Evolutionary conservation across 257 asterid species (phyloP), one percentile per base, ranked within the genome.

Genomic region (Nicotiana paniculata): DNA sequence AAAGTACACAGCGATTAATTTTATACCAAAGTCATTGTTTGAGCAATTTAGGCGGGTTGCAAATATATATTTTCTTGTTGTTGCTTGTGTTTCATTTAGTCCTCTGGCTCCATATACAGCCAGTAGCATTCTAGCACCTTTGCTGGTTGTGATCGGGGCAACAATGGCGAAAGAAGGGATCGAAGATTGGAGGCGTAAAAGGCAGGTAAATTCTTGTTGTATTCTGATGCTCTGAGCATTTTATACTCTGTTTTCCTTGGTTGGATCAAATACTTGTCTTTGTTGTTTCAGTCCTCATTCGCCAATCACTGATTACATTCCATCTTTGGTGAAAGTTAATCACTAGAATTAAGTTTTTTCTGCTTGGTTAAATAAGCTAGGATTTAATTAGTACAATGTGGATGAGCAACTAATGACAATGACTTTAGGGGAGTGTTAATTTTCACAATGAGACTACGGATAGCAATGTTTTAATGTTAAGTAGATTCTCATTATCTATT

Each of bases 11-110:
- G 94, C 89, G 0, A 2, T 90, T 77, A 96, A 93, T 91, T 96
- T 96, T 83, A 70, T 96, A 7, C 99, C 99, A 5, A 94, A 96
- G 83, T 93, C 99, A 33, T 87, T 96, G 84, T 96, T 96, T 66
- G 99, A 96, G 95, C 99, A 96, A 87, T 94, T 96, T 86, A 90
- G 99, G 91, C 91, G 98, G 89, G 99, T 94, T n/a, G 99, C 99
- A 66, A 96, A 94, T 81, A 68, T 94, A 78, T 96, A 96, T 77
- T 96, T 96, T 77, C 89, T 96, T 75, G 93, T 93, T 77, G 97
- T 93, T 57, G 99, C 99, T 82, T 93, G 91, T 84, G 98, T 96
- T 1, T 93, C 98, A 2, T 96, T 90, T 87, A 93, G 91, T 79
- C 93, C 96, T 0, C 83, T 96, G 82, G 99, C 99, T 1, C 97